These are phyloP conservation scores for Mikania micrantha DNA, from an alignment of 129 eudicot species.

Conservation along the genomic window DNA sequence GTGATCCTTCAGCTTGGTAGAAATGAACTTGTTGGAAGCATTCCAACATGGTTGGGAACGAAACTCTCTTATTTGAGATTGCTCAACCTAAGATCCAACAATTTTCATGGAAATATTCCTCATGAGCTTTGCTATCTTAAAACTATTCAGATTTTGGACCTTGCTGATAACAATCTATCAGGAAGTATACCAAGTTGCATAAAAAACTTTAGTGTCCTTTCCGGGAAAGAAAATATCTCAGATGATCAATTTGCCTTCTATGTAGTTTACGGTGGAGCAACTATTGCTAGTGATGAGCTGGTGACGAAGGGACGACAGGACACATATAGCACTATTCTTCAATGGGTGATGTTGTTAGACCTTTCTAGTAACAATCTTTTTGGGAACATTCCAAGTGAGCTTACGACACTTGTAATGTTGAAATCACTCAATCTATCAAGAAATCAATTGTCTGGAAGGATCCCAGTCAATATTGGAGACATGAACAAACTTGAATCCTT, in stretches of 20 bases:
- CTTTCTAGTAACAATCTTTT: constrained; percentile 21
- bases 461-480: constrained; percentile 28
- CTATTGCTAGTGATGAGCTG: background rate
- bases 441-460: constrained; percentile 30
- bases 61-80: background rate
- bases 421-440: constrained; percentile 22
- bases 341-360: constrained; percentile 7
- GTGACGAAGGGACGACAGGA: constrained; percentile 20
- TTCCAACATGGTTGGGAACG: constrained; percentile 20
- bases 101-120: constrained; percentile 7
- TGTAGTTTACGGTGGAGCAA: background rate
- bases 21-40: constrained; percentile 13
- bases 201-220: constrained; percentile 6
- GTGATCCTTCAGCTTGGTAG: constrained; percentile 1
- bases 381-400: constrained; percentile 26
- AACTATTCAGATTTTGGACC: background rate
- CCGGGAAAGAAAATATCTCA: background rate
- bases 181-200: constrained; percentile 16
- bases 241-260: background rate
- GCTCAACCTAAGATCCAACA: constrained; percentile 11
- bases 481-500: constrained; percentile 25
- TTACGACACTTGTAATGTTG: background rate
- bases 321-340: constrained; percentile 6
- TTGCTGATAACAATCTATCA: constrained; percentile 1
- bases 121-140: constrained; percentile 4